Conservation (phyloP, 2,329 filamentous ascomycete genomes). For the Metarhizium sp. region DNA sequence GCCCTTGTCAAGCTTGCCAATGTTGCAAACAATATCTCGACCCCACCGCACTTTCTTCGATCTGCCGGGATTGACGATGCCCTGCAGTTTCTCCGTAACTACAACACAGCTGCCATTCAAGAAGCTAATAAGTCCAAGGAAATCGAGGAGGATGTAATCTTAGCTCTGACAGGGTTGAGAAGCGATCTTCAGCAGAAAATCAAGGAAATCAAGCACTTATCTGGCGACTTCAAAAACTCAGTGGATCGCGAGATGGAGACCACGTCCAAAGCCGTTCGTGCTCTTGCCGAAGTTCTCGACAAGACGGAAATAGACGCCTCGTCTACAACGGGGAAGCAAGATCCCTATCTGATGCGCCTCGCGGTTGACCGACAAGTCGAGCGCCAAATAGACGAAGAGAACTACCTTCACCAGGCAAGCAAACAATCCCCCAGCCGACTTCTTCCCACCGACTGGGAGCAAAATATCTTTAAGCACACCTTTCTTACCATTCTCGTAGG, state of each 20-base stretch:
- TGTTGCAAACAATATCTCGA: conserved; percentile 68
- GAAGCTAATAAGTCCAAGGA: conserved; percentile 85
- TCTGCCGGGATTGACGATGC: conserved; percentile 85
- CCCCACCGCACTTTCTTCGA: conserved; percentile 66
- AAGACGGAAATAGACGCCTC: conserved; percentile 71
- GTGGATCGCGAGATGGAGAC: conserved; percentile 90
- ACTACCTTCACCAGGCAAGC: conserved; percentile 82
- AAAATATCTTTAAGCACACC: not conserved
- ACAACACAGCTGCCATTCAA: conserved; percentile 69
- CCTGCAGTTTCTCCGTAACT: conserved; percentile 66
- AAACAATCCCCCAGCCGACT: not conserved
- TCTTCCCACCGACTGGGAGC: not conserved
- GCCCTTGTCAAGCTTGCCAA: conserved; percentile 74
- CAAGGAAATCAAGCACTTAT: conserved; percentile 92
- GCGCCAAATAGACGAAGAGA: conserved; percentile 90
- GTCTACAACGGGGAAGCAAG: conserved; percentile 69
- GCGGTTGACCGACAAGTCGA: conserved; percentile 85
- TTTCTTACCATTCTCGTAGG: conserved; percentile 38
- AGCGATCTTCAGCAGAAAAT: conserved; percentile 92
- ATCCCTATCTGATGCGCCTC: conserved; percentile 81
- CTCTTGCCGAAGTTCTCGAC: conserved; percentile 73
- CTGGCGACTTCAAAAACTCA: conserved; percentile 92
- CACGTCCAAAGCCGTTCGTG: conserved; percentile 69
- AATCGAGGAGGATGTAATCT: conserved; percentile 84
- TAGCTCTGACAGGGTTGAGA: conserved; percentile 74